Conservation (phyloP, 2,329 filamentous ascomycete genomes). For the Sclerotinia glacialis region DNA sequence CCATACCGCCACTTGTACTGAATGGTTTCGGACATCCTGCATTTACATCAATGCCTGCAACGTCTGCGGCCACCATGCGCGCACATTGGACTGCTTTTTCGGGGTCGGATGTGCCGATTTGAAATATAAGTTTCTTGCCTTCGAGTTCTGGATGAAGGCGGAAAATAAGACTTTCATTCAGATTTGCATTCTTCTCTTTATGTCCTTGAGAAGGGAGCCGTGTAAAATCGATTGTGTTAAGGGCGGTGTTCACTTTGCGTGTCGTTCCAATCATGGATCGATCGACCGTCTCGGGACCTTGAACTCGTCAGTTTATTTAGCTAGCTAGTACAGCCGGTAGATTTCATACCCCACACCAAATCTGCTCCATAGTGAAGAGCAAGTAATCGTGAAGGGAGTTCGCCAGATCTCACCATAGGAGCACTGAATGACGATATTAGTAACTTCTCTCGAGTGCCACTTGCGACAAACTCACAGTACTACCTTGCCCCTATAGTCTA, state of each 20-base stretch:
- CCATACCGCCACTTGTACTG: slow-evolving; percentile 91
- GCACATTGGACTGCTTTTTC: slow-evolving; percentile 81
- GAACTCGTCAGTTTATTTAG: slow-evolving; percentile 19
- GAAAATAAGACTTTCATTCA: slow-evolving; percentile 71
- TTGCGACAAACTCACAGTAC: slow-evolving; percentile 56
- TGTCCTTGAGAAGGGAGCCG: slow-evolving; percentile 69
- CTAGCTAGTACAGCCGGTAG: slow-evolving; percentile 17
- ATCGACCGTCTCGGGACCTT: slow-evolving; percentile 91
- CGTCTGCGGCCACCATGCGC: slow-evolving; percentile 78
- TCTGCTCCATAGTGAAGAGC: slow-evolving; percentile 95
- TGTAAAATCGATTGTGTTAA: slow-evolving; percentile 80
- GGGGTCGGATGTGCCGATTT: slow-evolving; percentile 85
- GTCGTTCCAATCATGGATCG: slow-evolving; percentile 84
- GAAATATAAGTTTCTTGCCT: slow-evolving; percentile 75
- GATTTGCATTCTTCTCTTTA: slow-evolving; percentile 53
- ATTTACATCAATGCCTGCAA: slow-evolving; percentile 94
- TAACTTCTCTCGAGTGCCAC: background rate
- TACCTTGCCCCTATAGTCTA: slow-evolving; percentile 90
- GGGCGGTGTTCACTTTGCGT: slow-evolving; percentile 70
- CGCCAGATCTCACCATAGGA: slow-evolving; percentile 97
- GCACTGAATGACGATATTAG: slow-evolving; percentile 46
- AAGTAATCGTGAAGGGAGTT: slow-evolving; percentile 83
- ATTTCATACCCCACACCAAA: slow-evolving; percentile 78
- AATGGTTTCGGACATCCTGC: slow-evolving; percentile 98
- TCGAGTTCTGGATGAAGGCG: slow-evolving; percentile 78